Base-by-base conservation (phyloP, 2,329 filamentous ascomycete species). In the Ciborinia camelliae region DNA sequence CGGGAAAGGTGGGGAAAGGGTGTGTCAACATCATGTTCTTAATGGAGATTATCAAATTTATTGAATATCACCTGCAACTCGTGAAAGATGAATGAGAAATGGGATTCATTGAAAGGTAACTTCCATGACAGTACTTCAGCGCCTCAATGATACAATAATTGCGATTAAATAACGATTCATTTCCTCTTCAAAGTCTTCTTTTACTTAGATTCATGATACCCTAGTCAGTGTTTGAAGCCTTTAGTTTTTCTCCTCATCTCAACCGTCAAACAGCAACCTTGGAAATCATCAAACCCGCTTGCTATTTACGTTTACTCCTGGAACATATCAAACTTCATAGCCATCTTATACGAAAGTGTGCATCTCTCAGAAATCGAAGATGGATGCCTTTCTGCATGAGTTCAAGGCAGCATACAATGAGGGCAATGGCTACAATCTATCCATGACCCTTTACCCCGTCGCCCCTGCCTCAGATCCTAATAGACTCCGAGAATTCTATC, bases 351-450 rank as follows among this genome's bases (percentile, higher is more conserved):
- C 35, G 18, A 55, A n/a, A n/a, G n/a, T n/a, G 8, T n/a, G 37
- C 37, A 14, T 7, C 39, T n/a, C 18, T 51, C 28, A 18, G 15
- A 37, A n/a, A n/a, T 37, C 15, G 12, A 43, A 69, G 63, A 93
- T 96, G 92, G 87, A 93, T 73, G 79, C 82, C 61, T 79, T 95
- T 60, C 90, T 96, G 72, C 79, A 81, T 50, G 86, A 90, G 66
- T 96, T 97, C 75, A 86, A 84, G 63, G 79, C 84, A 65, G 91
- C 91, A 47, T 84, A 92, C 73, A 77, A 80, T 55, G 77, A 79
- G 37, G 81, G 83, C 64, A 86, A 90, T 74, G 92, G 92, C 66
- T 89, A 90, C 72, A 81, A 82, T 57, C 84, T 98, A 45, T 89
- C 92, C 26, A 83, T 85, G 66, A 90, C 90, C 12, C 80, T 98